Evolutionary conservation across 148 eudicot species (phyloP).

Genomic region (Hydrangea macrophylla): DNA sequence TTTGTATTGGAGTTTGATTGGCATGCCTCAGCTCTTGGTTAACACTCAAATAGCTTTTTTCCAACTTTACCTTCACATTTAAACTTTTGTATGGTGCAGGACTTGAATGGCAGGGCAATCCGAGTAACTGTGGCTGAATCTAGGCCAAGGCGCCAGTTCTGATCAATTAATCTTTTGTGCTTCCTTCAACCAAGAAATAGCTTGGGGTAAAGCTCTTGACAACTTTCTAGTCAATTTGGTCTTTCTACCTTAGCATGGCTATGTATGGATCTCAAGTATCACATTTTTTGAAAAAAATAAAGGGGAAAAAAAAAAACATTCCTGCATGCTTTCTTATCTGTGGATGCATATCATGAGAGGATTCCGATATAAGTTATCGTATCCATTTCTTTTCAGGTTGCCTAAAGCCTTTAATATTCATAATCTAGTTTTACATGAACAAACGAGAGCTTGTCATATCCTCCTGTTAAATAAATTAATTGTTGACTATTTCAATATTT

Average conservation of each 20-base stretch:
- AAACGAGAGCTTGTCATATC: background rate
- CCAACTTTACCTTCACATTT: background rate
- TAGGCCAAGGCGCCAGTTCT: conserved; percentile 67
- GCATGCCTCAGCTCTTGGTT: background rate
- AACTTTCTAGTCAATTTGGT: background rate
- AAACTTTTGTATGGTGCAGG: conserved; percentile 43
- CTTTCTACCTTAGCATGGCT: background rate
- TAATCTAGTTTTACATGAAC: background rate
- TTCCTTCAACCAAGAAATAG: conserved; percentile 19
- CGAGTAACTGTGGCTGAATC: conserved; percentile 82
- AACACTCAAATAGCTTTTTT: background rate
- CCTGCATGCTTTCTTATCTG: background rate
- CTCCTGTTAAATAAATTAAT: background rate
- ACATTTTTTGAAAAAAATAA: background rate
- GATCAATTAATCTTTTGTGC: conserved; percentile 10
- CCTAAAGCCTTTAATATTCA: background rate
- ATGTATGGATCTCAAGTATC: background rate
- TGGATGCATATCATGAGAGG: background rate
- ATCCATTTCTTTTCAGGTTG: background rate
- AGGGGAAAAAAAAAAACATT: background rate
- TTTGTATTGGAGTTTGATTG: background rate
- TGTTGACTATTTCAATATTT: background rate
- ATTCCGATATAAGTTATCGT: background rate
- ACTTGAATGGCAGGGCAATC: conserved; percentile 71
- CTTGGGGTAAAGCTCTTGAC: conserved; percentile 9